Base-by-base conservation (phyloP, 306 rosid species). In the Prunus fruticosa region DNA sequence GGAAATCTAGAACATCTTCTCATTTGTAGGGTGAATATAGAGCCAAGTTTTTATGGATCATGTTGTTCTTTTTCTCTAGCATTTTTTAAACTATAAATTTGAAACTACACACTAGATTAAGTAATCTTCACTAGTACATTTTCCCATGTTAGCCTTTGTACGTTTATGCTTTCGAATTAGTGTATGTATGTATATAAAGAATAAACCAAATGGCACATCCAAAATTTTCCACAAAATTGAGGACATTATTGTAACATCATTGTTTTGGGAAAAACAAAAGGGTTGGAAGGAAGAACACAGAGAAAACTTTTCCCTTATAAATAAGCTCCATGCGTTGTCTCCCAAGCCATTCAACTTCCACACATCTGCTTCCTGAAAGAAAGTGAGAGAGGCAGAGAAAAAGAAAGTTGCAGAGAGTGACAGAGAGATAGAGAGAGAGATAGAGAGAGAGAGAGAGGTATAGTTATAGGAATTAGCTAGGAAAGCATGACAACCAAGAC, bases 241-340 rank as follows among this genome's bases (percentile, higher is more conserved):
- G 86, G 96, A 41, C 78, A 77, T 14, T 79, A 52, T 43, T 19
- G 87, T 80, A 75, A 79, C 57, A 22, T 9, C 1, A 20, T 3
- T 8, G 27, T 13, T 25, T 8, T 9, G 8, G 5, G 19, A 32
- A 58, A 57, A 69, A 5, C 76, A 72, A 58, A 76, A 79, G 10
- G 46, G 5, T 71, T 30, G 77, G 50, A 58, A 63, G 52, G 52
- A 57, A 38, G 43, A 38, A 38, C 74, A 74, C 82, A 58, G 30
- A 58, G 50, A 66, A 38, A 63, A 76, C 30, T 79, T 81, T 78
- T 2, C 73, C 80, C 38, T 79, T 93, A 89, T 91, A 93, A 85
- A 91, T 85, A 77, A 34, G 74, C 61, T 32, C 64, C 53, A n/a
- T 57, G 77, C 65, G 80, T 67, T 70, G 57, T 75, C 71, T 65